A percentile compares a stretch with the other conserved stretches of the same genome.
These are phyloP conservation scores for Oryza glumipatula DNA, from an alignment of 176 grass and related monocot species.

Conservation along the genomic window DNA sequence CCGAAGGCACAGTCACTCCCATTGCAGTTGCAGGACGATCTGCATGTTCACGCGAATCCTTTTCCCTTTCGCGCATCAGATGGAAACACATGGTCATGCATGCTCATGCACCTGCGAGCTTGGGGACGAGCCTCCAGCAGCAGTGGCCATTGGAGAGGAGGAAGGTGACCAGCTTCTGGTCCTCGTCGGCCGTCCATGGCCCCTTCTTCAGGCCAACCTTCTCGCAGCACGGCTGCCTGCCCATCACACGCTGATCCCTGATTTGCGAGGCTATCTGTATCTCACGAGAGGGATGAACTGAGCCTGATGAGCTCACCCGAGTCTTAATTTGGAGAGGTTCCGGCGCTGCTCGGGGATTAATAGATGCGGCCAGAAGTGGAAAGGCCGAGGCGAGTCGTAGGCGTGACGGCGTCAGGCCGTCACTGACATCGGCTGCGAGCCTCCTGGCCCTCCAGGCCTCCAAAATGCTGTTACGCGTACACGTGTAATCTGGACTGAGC, in stretches of 20 bases:
- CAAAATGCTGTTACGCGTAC: not conserved
- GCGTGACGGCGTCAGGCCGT: constrained; percentile 33
- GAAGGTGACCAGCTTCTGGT: constrained; percentile 84
- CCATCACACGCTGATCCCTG: constrained; percentile 48
- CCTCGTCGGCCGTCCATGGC: constrained; percentile 85
- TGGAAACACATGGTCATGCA: too few species aligned
- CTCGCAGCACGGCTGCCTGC: constrained; percentile 88
- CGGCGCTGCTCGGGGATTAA: constrained; percentile 36
- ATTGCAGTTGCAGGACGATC: not conserved
- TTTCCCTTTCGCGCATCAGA: too few species aligned
- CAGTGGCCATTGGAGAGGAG: constrained; percentile 76
- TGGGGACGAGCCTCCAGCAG: constrained; percentile 90
- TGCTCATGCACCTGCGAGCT: constrained; percentile 68
- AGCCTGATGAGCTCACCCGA: not conserved
- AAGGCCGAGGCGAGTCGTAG: constrained; percentile 21
- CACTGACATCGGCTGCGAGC: constrained; percentile 29
- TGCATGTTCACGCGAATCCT: not conserved
- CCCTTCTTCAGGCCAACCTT: constrained; percentile 95
- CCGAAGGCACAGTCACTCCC: not conserved
- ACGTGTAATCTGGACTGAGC: not conserved
- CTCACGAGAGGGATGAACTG: not conserved
- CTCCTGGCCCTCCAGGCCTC: not conserved
- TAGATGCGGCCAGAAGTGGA: constrained; percentile 47
- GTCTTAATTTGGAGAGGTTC: constrained; percentile 27
- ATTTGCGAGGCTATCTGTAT: not conserved